These are phyloP conservation scores for Exophiala spinifera DNA, from an alignment of 2,329 filamentous ascomycete genomes.

Conservation along the genomic window DNA sequence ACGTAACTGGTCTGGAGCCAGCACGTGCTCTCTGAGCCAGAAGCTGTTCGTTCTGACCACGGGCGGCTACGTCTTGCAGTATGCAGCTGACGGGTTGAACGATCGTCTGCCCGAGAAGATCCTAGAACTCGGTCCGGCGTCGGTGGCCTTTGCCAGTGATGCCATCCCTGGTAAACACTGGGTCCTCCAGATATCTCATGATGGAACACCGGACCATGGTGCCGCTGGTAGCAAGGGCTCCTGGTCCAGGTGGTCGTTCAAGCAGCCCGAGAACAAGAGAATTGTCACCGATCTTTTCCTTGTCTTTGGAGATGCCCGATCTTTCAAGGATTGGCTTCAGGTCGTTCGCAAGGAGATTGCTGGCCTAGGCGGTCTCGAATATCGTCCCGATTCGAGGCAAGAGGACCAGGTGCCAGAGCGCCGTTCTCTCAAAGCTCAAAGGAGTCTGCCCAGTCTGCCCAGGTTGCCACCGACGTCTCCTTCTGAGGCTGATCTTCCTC, in stretches of 20 bases:
- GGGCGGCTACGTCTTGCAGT: slow-evolving; percentile 47
- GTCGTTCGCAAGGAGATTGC: slow-evolving; percentile 47
- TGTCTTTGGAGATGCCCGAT: slow-evolving; percentile 43
- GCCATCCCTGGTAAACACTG: slow-evolving; percentile 49
- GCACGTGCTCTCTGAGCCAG: slow-evolving; percentile 37
- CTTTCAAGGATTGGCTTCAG: slow-evolving; percentile 46
- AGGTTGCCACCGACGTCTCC: slow-evolving; percentile 4
- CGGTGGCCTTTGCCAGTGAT: slow-evolving; percentile 50
- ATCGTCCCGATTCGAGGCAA: slow-evolving; percentile 37
- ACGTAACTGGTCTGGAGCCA: slow-evolving; percentile 37
- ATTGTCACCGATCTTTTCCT: slow-evolving; percentile 42
- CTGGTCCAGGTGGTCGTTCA: slow-evolving; percentile 41
- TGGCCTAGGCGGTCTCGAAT: slow-evolving; percentile 44
- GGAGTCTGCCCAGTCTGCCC: slow-evolving; percentile 16
- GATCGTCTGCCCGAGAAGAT: slow-evolving; percentile 49
- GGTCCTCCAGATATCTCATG: slow-evolving; percentile 45
- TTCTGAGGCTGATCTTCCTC: slow-evolving; percentile 6
- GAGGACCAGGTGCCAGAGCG: slow-evolving; percentile 11
- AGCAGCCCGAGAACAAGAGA: slow-evolving; percentile 35
- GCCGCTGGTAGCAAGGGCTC: slow-evolving; percentile 32
- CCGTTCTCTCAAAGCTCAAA: slow-evolving; percentile 12
- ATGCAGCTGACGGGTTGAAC: slow-evolving; percentile 43
- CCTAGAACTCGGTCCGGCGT: slow-evolving; percentile 43
- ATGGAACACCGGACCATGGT: slow-evolving; percentile 18
- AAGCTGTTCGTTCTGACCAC: slow-evolving; percentile 47